Conservation (phyloP, 345 rosid genomes). For the Ceriops decandra region DNA sequence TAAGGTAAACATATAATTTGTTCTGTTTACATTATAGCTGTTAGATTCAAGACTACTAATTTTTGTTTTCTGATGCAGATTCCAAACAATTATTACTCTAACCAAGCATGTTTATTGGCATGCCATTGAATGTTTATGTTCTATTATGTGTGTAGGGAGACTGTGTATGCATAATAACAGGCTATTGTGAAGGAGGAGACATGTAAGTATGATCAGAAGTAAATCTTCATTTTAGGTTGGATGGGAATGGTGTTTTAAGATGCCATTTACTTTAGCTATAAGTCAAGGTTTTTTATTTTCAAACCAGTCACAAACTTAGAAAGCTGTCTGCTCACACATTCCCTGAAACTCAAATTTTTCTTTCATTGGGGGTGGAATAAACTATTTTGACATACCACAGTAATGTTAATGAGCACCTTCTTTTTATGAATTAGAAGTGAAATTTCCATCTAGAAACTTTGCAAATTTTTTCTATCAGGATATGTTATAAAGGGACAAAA, state of each 20-base stretch:
- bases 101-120: neutral
- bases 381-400: neutral
- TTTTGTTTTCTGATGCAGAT: too few species aligned
- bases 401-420: too few species aligned
- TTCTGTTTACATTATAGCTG: neutral
- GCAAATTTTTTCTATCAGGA: neutral
- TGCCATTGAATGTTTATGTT: slow-evolving; percentile 6
- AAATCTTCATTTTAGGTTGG: too few species aligned
- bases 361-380: neutral
- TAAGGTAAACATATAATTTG: slow-evolving; percentile 45
- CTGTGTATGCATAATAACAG: slow-evolving; percentile 69
- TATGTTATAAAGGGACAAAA: neutral
- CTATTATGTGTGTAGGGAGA: slow-evolving; percentile 46
- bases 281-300: neutral
- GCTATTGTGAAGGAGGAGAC: slow-evolving; percentile 87
- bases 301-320: neutral
- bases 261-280: neutral
- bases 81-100: neutral
- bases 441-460: neutral
- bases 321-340: neutral
- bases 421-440: neutral
- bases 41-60: neutral
- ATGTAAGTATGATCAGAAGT: slow-evolving; percentile 51
- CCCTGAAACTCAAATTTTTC: neutral
- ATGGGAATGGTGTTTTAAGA: neutral